Percentiles rank a stretch among this genome's conserved stretches.
Conservation (phyloP, 2,329 filamentous ascomycete species). For the Exophiala viscosa region DNA sequence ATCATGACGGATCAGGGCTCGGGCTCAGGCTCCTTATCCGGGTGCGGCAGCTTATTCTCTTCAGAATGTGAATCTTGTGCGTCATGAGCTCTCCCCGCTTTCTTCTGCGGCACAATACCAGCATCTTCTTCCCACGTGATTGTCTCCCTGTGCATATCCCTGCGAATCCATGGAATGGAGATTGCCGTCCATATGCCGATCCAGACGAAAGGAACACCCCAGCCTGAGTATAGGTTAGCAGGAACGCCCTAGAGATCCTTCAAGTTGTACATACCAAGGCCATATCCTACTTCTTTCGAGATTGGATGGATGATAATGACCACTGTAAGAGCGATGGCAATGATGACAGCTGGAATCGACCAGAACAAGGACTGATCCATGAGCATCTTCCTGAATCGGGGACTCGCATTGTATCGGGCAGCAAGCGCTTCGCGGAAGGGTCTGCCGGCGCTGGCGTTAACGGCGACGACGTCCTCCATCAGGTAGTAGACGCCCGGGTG, state of each 20-base stretch:
- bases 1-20: constrained; percentile 3
- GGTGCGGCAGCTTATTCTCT: background rate
- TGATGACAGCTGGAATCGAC: constrained; percentile 50
- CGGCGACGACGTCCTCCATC: constrained; percentile 64
- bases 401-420: constrained; percentile 52
- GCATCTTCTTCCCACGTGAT: constrained; percentile 36
- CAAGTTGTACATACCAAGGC: constrained; percentile 25
- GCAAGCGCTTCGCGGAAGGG: constrained; percentile 51
- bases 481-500: constrained; percentile 62
- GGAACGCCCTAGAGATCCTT: background rate
- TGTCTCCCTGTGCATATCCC: constrained; percentile 44
- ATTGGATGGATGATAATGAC: constrained; percentile 47
- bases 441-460: constrained; percentile 60
- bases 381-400: constrained; percentile 53
- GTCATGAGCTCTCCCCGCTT: constrained; percentile 1
- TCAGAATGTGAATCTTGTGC: background rate
- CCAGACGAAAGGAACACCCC: constrained; percentile 44
- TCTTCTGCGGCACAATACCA: constrained; percentile 18
- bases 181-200: constrained; percentile 42
- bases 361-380: constrained; percentile 56
- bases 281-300: constrained; percentile 47
- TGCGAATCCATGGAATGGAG: constrained; percentile 46
- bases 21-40: constrained; percentile 16
- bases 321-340: constrained; percentile 45
- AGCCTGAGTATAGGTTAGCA: constrained; percentile 32